phyloP scores from a whole-genome alignment of 148 eudicot genomes.

The Polygonum aviculare region DNA sequence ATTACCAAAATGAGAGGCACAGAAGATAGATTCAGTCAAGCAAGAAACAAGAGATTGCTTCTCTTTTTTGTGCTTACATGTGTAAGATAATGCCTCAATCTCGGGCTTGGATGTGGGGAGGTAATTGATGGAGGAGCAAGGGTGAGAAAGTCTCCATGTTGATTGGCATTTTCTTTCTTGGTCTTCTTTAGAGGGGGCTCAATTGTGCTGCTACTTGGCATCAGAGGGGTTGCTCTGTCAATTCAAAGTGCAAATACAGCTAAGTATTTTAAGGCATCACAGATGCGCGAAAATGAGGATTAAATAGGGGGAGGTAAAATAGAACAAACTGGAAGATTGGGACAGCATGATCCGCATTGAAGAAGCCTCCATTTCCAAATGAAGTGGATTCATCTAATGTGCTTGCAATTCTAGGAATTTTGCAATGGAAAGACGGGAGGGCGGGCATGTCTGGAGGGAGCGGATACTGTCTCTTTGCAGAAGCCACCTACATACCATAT shows the following conservation, averaged over 20 bases:
- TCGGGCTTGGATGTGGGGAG: conserved; percentile 18
- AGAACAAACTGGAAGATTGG: neutral
- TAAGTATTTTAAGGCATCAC: neutral
- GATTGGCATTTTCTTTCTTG: conserved; percentile 13
- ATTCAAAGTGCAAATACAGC: conserved; percentile 7
- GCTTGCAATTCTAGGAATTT: conserved; percentile 10
- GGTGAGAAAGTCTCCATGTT: conserved; percentile 16
- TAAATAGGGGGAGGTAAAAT: neutral
- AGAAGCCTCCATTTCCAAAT: conserved; percentile 10
- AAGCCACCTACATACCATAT: neutral
- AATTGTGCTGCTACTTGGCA: conserved; percentile 15
- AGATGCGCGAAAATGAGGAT: neutral
- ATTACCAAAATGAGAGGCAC: neutral
- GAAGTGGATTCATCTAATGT: conserved; percentile 1
- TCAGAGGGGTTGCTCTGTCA: conserved; percentile 31
- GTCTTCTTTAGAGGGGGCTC: conserved; percentile 17
- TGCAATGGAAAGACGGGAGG: neutral
- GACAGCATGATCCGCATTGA: neutral
- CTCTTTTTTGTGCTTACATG: conserved; percentile 8
- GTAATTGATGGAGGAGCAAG: conserved; percentile 16
- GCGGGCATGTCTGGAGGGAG: neutral
- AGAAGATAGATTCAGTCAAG: neutral
- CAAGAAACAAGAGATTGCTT: conserved; percentile 10
- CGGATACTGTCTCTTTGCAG: conserved; percentile 8
- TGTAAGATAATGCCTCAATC: conserved; percentile 15